Percentiles rank a stretch among this genome's conserved stretches.
phyloP scores from a whole-genome alignment of 371 early-diverging fungal species.

The Gilbertella persicaria region DNA sequence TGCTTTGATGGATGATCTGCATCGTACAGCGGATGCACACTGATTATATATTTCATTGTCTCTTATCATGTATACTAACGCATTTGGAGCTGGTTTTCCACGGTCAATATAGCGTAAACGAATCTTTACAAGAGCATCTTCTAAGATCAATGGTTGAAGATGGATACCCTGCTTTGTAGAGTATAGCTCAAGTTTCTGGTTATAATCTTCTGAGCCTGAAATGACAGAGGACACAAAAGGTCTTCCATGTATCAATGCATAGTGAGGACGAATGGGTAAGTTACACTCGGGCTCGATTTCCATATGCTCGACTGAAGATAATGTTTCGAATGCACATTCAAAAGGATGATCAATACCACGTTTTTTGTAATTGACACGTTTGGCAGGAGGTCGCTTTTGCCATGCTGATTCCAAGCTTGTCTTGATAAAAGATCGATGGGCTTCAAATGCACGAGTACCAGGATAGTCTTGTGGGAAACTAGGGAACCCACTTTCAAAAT shows the following conservation, averaged over 20 bases:
- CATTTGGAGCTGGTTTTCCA: slow-evolving; percentile 54
- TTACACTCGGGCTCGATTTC: slow-evolving; percentile 6
- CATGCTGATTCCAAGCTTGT: slow-evolving; percentile 45
- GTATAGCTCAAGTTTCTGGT: neutral
- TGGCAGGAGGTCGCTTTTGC: slow-evolving; percentile 67
- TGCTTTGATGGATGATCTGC: slow-evolving; percentile 1
- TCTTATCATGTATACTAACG: slow-evolving; percentile 51
- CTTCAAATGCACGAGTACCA: slow-evolving; percentile 57
- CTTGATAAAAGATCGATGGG: slow-evolving; percentile 14
- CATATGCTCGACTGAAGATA: slow-evolving; percentile 11
- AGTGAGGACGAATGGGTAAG: slow-evolving; percentile 9
- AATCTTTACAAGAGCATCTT: slow-evolving; percentile 48
- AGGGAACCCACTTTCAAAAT: slow-evolving; percentile 57
- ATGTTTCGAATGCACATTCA: slow-evolving; percentile 51
- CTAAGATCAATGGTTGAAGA: slow-evolving; percentile 2
- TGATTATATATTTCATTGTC: slow-evolving; percentile 28
- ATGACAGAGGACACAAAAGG: slow-evolving; percentile 2
- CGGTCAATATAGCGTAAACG: slow-evolving; percentile 44
- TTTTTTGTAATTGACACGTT: slow-evolving; percentile 71
- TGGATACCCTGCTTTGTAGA: slow-evolving; percentile 9
- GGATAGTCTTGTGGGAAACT: slow-evolving; percentile 66
- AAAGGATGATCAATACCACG: slow-evolving; percentile 66
- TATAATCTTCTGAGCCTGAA: neutral
- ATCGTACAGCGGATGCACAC: slow-evolving; percentile 3
- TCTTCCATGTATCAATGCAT: slow-evolving; percentile 13